phyloP scores from a whole-genome alignment of 495 filamentous ascomycete species.

The Letharia lupina region DNA sequence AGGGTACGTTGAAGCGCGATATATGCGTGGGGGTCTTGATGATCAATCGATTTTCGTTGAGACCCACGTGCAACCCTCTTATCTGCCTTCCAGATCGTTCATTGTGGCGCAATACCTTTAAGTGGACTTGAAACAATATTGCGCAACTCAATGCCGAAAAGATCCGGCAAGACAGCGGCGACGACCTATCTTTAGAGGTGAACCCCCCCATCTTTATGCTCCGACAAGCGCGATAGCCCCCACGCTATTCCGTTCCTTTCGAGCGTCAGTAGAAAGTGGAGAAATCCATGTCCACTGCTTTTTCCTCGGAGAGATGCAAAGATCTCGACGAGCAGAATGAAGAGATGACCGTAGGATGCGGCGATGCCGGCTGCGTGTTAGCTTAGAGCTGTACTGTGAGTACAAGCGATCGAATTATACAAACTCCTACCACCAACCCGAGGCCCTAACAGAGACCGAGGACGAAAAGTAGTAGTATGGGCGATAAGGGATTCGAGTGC shows the following conservation, averaged over 20 bases:
- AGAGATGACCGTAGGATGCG: neutral
- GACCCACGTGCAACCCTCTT: conserved; percentile 1
- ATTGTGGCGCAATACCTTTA: neutral
- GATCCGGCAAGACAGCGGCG: neutral
- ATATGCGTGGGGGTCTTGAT: conserved; percentile 9
- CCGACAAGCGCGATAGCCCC: conserved; percentile 7
- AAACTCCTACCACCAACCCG: neutral
- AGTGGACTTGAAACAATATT: neutral
- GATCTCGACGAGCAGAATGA: neutral
- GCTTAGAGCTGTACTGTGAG: neutral
- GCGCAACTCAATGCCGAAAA: neutral
- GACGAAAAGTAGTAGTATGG: neutral
- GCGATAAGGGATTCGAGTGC: neutral
- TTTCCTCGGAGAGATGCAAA: neutral
- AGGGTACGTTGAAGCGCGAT: conserved; percentile 4
- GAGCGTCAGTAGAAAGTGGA: neutral
- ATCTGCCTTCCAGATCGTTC: neutral
- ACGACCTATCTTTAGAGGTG: conserved; percentile 1
- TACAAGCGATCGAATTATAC: neutral
- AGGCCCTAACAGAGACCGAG: neutral
- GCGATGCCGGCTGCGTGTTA: neutral
- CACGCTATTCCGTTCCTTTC: too few relatives aligned
- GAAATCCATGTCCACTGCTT: neutral
- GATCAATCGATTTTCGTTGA: neutral
- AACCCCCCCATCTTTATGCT: neutral